These are phyloP conservation scores for Fusarium sororula DNA, from an alignment of 2,329 filamentous ascomycete species.

Conservation along the genomic window DNA sequence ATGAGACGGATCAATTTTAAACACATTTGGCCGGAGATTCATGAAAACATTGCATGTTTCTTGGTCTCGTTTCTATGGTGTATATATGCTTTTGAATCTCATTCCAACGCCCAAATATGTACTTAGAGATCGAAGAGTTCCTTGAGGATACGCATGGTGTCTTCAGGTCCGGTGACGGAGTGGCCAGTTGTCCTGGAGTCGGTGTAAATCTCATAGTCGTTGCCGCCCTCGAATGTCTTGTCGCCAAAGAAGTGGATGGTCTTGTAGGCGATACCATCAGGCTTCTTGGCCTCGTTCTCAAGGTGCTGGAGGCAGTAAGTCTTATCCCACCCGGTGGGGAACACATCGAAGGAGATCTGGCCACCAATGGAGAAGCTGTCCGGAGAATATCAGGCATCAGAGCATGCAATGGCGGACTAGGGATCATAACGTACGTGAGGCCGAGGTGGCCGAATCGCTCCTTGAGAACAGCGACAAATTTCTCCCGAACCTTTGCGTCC, in stretches of 20 bases:
- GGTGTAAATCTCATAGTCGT: constrained; percentile 93
- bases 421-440: constrained; percentile 73
- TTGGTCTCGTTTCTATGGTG: constrained; percentile 29
- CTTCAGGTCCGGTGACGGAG: constrained; percentile 80
- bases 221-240: constrained; percentile 90
- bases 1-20: neutral
- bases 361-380: constrained; percentile 90
- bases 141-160: constrained; percentile 82
- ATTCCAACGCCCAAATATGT: neutral
- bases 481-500: constrained; percentile 77
- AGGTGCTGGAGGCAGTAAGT: constrained; percentile 93
- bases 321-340: constrained; percentile 98
- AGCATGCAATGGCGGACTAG: neutral
- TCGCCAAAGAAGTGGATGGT: constrained; percentile 98
- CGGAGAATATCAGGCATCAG: constrained; percentile 3
- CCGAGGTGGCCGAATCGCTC: constrained; percentile 85
- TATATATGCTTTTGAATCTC: constrained; percentile 20
- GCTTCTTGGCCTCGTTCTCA: constrained; percentile 77
- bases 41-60: constrained; percentile 16
- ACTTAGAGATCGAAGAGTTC: constrained; percentile 76
- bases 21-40: neutral
- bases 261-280: constrained; percentile 78
- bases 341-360: constrained; percentile 98
- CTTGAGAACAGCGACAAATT: constrained; percentile 79
- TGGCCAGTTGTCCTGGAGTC: constrained; percentile 87